A percentile compares a stretch with the other conserved stretches of the same genome.
phyloP scores from a whole-genome alignment of 768 basidiomycete genomes.

The Hydnomerulius pinastri region DNA sequence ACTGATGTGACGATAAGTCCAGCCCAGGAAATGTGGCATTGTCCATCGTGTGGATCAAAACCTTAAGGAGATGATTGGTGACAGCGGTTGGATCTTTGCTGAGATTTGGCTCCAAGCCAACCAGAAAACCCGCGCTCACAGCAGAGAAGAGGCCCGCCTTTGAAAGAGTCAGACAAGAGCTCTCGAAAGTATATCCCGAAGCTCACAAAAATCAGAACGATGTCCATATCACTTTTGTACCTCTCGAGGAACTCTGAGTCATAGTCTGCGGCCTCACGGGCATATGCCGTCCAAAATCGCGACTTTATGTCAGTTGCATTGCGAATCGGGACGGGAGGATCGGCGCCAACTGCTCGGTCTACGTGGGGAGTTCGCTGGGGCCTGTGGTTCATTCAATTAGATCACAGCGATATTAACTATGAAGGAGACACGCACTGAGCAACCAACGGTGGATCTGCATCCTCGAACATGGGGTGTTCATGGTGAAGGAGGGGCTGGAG shows the following conservation, averaged over 20 bases:
- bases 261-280: slow-evolving; percentile 2
- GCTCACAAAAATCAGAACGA: slow-evolving; percentile 10
- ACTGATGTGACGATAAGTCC: background rate
- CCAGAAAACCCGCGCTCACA: slow-evolving; percentile 2
- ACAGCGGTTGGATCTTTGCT: background rate
- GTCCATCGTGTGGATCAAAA: background rate
- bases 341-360: background rate
- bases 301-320: slow-evolving; percentile 6
- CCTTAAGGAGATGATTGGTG: background rate
- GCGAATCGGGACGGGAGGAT: background rate
- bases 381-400: background rate
- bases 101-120: slow-evolving; percentile 1
- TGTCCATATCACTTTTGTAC: slow-evolving; percentile 13
- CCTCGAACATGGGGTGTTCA: background rate
- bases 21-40: background rate
- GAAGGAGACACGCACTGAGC: background rate
- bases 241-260: slow-evolving; percentile 7
- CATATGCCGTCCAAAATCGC: slow-evolving; percentile 4
- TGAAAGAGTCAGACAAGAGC: background rate
- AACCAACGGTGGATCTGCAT: background rate
- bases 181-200: background rate
- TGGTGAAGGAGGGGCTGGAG: too few relatives aligned
- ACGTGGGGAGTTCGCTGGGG: too few relatives aligned
- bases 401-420: background rate
- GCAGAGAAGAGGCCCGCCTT: slow-evolving; percentile 9